A percentile compares a stretch with the other conserved stretches of the same genome.
These are phyloP conservation scores for Lachnellula subtilissima DNA, from an alignment of 2,329 filamentous ascomycete genomes.

Conservation along the genomic window DNA sequence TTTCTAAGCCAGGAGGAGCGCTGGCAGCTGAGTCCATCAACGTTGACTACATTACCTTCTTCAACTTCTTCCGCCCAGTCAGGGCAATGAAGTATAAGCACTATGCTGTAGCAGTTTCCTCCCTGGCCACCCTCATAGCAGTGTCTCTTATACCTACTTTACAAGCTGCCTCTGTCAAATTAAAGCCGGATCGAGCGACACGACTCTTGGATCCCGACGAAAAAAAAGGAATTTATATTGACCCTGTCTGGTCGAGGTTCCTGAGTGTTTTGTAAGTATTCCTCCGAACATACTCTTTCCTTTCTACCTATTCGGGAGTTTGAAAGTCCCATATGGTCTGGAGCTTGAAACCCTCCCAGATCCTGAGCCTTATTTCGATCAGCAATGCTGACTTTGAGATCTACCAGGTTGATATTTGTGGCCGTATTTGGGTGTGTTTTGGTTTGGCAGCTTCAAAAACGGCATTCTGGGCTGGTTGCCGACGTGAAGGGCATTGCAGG, in stretches of 20 bases:
- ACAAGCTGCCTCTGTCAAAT: slow-evolving; percentile 56
- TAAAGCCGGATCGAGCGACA: slow-evolving; percentile 47
- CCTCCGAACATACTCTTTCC: too few species aligned
- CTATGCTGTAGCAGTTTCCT: slow-evolving; percentile 64
- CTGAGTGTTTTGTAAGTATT: slow-evolving; percentile 43
- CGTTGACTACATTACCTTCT: slow-evolving; percentile 59
- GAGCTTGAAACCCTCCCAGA: too few species aligned
- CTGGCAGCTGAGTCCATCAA: slow-evolving; percentile 64
- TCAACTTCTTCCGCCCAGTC: slow-evolving; percentile 61
- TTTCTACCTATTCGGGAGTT: too few species aligned
- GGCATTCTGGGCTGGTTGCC: slow-evolving; percentile 60
- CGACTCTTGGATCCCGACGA: slow-evolving; percentile 39
- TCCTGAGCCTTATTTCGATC: too few species aligned
- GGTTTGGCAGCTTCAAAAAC: slow-evolving; percentile 54
- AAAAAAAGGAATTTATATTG: slow-evolving; percentile 52
- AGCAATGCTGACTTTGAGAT: too few species aligned
- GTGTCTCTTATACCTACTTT: slow-evolving; percentile 66
- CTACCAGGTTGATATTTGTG: slow-evolving; percentile 44
- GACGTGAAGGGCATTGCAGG: slow-evolving; percentile 71
- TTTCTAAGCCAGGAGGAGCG: slow-evolving; percentile 56
- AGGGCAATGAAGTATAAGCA: slow-evolving; percentile 58
- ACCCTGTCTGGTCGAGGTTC: slow-evolving; percentile 55
- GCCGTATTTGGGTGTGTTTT: slow-evolving; percentile 53
- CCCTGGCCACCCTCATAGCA: slow-evolving; percentile 58
- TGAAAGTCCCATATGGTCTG: too few species aligned